Conservation (phyloP, 1,284 basidiomycete species). For the Ganoderma boninense region DNA sequence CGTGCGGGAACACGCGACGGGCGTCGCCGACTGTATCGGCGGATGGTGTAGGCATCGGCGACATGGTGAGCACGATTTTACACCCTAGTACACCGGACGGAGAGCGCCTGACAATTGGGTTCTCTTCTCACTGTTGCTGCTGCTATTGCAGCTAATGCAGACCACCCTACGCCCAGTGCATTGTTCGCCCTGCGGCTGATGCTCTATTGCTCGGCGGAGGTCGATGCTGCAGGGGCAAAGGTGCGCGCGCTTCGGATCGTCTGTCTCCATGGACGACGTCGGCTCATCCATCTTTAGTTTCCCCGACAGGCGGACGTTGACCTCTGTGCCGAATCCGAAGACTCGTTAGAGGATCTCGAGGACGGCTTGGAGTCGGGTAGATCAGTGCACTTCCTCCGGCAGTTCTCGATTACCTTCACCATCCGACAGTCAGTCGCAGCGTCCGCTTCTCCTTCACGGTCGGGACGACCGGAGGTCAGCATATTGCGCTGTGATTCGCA, state of each 20-base stretch:
- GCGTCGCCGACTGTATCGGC: constrained; percentile 90
- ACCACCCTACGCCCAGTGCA: constrained; percentile 66
- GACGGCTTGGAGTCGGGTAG: constrained; percentile 60
- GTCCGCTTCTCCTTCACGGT: constrained; percentile 17
- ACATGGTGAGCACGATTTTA: constrained; percentile 38
- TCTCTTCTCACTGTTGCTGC: neutral
- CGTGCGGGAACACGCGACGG: constrained; percentile 82
- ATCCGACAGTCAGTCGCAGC: too few relatives aligned
- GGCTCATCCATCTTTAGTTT: constrained; percentile 12
- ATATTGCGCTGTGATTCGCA: constrained; percentile 65
- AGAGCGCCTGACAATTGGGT: neutral
- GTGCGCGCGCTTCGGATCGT: constrained; percentile 12
- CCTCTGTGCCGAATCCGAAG: constrained; percentile 51
- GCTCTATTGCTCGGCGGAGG: constrained; percentile 79
- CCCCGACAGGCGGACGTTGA: constrained; percentile 32
- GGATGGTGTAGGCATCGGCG: constrained; percentile 72
- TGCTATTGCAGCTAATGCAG: constrained; percentile 29
- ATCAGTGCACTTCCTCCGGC: constrained; percentile 52
- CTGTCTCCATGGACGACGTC: neutral
- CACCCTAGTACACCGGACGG: neutral
- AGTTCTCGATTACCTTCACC: too few relatives aligned
- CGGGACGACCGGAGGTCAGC: constrained; percentile 25
- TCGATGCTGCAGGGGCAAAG: constrained; percentile 39
- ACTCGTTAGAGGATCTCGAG: constrained; percentile 65
- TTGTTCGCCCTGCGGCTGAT: constrained; percentile 87